Evolutionary conservation across 306 rosid genomes (phyloP), one percentile per base, ranked within the genome.

Genomic region (Phaseolus lunatus): DNA sequence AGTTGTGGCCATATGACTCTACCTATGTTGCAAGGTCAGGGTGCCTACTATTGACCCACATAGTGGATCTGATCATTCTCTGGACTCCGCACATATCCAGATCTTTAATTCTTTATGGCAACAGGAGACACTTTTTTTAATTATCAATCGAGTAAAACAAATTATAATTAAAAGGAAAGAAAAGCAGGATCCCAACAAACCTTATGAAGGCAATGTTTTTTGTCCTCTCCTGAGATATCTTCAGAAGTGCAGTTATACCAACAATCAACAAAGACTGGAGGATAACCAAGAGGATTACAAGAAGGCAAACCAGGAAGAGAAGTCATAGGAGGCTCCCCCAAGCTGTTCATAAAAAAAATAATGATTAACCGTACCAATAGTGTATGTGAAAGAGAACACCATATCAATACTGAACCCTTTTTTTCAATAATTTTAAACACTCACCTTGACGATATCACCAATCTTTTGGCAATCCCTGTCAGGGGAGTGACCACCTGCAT

Each of bases 161-260:
- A 54, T 37, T 39, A 84, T 70, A 75, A 29, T 58, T 58, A 9
- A 39, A 59, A 29, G 43, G 19, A 59, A 10, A 59, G 14, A 29
- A 0, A 78, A 5, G 66, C 8, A 4, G 12, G 12, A 59, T 29
- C 43, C 14, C 43, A 59, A 37, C 12, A 64, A 39, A 95, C 99
- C 99, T 90, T 95, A 62, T 87, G 96, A 70, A 95, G 99, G 67
- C 94, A 92, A 43, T 22, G 92, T 52, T 86, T 85, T 85, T 92
- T 95, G 85, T 95, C 99, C 80, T 87, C 89, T 80, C 97, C 89
- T 29, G 97, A 84, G 68, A 95, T 87, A 87, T 95, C 97, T 73
- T 95, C 97, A 45, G 80, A 77, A 73, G 94, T 95, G 88, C 97
- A 95, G 81, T 88, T 92, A 86, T 95, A 89, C 99, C 99, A 95